Conservation (phyloP, 352 stramenopile species). For the Globisporangium sylvaticum region DNA sequence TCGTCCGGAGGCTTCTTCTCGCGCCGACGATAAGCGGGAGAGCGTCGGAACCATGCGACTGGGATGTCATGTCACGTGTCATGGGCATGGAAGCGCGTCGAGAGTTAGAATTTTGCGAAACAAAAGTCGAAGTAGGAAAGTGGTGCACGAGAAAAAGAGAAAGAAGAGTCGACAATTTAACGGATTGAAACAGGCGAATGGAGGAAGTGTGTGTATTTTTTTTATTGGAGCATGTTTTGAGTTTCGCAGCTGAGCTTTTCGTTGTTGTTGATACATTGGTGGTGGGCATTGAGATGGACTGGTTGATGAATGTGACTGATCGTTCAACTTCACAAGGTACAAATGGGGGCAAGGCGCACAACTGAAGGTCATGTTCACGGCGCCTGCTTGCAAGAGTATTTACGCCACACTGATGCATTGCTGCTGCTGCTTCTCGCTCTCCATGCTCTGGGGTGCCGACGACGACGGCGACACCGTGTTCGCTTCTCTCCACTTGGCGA, state of each 20-base stretch:
- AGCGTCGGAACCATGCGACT: not conserved
- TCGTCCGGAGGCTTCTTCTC: conserved; percentile 49
- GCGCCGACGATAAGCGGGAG: conserved; percentile 54
- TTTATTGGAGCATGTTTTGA: not conserved
- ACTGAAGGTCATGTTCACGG: not conserved
- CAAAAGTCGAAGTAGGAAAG: not conserved
- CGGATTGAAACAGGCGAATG: not conserved
- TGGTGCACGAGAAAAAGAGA: not conserved
- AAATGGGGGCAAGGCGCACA: not conserved
- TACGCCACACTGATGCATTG: conserved; percentile 31
- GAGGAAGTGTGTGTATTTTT: conserved; percentile 6
- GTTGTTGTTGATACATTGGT: not conserved
- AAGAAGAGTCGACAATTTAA: not conserved
- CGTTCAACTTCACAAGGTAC: not conserved
- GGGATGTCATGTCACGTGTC: too few species aligned
- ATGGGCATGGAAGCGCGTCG: not conserved
- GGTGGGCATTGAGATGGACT: not conserved
- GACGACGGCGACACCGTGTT: not conserved
- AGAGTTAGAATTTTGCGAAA: not conserved
- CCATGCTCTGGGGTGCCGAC: not conserved
- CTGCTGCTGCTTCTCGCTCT: conserved; percentile 14
- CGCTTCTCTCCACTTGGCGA: conserved; percentile 53
- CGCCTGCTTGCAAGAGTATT: conserved; percentile 7
- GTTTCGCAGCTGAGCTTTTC: not conserved
- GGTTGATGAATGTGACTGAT: not conserved